Evolutionary conservation across 768 basidiomycete species (phyloP).

Genomic region (Thelephora aurantiotincta): DNA sequence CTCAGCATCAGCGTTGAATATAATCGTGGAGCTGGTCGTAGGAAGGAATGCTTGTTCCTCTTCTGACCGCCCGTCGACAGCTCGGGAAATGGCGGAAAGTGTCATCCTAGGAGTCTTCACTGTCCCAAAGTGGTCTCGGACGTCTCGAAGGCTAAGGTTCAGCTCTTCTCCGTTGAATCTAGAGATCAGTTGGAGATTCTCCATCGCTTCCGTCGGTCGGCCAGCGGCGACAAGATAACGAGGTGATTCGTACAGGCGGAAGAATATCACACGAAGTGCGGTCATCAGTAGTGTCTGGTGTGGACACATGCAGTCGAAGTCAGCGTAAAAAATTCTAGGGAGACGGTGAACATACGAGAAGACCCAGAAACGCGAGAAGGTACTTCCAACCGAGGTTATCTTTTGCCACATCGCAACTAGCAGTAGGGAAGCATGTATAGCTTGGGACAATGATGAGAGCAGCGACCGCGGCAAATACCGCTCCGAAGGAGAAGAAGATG

Average conservation of each 20-base stretch:
- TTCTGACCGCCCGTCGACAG: background rate
- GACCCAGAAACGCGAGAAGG: slow-evolving; percentile 61
- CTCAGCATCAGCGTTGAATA: background rate
- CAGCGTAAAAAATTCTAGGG: background rate
- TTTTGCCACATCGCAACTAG: slow-evolving; percentile 45
- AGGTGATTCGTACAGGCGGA: slow-evolving; percentile 89
- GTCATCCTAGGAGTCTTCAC: background rate
- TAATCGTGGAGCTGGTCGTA: background rate
- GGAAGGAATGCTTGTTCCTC: background rate
- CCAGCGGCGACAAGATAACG: slow-evolving; percentile 86
- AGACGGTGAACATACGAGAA: slow-evolving; percentile 46
- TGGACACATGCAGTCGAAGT: slow-evolving; percentile 3
- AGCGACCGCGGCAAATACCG: slow-evolving; percentile 73
- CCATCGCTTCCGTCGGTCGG: slow-evolving; percentile 69
- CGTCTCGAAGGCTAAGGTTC: slow-evolving; percentile 55
- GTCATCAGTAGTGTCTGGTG: slow-evolving; percentile 82
- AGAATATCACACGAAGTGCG: slow-evolving; percentile 73
- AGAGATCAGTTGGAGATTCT: slow-evolving; percentile 74
- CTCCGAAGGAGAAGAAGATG: slow-evolving; percentile 91
- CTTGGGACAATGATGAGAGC: slow-evolving; percentile 66
- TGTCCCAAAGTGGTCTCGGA: slow-evolving; percentile 28
- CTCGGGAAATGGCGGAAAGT: background rate
- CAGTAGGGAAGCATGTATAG: background rate
- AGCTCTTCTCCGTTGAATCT: slow-evolving; percentile 72
- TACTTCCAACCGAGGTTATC: slow-evolving; percentile 87